These are phyloP conservation scores for Scheffersomyces spartinae DNA, from an alignment of 805 yeast species.

Conservation along the genomic window DNA sequence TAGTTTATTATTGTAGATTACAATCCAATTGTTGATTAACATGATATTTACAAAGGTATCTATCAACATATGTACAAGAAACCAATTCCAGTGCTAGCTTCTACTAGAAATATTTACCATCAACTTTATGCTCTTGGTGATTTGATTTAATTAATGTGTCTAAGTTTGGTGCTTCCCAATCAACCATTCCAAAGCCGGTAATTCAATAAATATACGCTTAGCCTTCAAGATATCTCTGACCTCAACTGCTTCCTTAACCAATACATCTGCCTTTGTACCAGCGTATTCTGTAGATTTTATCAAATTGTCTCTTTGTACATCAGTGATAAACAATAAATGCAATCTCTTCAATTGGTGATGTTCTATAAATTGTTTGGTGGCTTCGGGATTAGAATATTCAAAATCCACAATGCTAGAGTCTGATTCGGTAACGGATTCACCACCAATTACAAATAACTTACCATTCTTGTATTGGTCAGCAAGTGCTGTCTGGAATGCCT, in stretches of 20 bases:
- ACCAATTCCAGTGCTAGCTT: too few relatives aligned
- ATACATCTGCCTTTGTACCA: slow-evolving; percentile 47
- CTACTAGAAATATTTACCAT: too few relatives aligned
- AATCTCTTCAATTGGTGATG: slow-evolving; percentile 38
- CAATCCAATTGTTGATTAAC: too few relatives aligned
- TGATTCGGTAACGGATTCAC: slow-evolving; percentile 18
- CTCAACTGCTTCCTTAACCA: slow-evolving; percentile 67
- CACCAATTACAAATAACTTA: slow-evolving; percentile 60
- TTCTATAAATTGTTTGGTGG: slow-evolving; percentile 38
- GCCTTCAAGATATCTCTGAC: slow-evolving; percentile 80
- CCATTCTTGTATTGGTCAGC: slow-evolving; percentile 74
- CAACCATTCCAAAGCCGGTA: slow-evolving; percentile 59
- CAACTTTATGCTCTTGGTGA: too few relatives aligned
- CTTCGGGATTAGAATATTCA: slow-evolving; percentile 28
- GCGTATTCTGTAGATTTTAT: slow-evolving; percentile 43
- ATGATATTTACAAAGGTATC: too few relatives aligned
- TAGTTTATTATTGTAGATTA: too few relatives aligned
- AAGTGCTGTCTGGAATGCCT: slow-evolving; percentile 74
- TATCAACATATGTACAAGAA: too few relatives aligned
- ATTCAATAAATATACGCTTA: slow-evolving; percentile 61
- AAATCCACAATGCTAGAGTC: slow-evolving; percentile 20
- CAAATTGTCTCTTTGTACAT: slow-evolving; percentile 48
- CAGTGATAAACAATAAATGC: slow-evolving; percentile 58
- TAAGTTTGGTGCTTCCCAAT: too few relatives aligned
- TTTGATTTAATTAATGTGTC: too few relatives aligned